Conservation (phyloP, 1,284 basidiomycete genomes). For the Puccinia hordei region DNA sequence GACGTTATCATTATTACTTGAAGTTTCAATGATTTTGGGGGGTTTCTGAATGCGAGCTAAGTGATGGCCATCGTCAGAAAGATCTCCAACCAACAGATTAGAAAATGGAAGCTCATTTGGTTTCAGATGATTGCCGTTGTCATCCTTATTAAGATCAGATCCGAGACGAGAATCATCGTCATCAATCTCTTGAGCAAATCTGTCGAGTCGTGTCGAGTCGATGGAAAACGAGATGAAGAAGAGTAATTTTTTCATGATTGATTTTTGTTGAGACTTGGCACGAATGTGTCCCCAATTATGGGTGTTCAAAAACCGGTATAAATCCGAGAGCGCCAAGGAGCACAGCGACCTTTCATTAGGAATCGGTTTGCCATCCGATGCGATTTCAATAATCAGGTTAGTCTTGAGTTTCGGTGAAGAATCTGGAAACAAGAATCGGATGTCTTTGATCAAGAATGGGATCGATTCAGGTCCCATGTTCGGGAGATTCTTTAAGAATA, state of each 20-base stretch:
- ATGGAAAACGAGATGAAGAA: neutral
- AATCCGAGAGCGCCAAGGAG: neutral
- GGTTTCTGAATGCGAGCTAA: neutral
- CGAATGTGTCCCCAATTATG: neutral
- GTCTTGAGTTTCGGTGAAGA: neutral
- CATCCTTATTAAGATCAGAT: neutral
- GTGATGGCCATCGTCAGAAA: neutral
- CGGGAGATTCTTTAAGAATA: neutral
- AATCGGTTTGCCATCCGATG: neutral
- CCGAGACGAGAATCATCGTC: neutral
- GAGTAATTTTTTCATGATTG: neutral
- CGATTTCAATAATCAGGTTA: neutral
- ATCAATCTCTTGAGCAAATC: neutral
- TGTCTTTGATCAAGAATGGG: conserved; percentile 1
- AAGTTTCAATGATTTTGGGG: neutral
- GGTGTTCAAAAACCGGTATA: neutral
- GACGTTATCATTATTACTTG: neutral
- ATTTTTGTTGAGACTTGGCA: neutral
- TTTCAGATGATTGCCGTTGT: neutral
- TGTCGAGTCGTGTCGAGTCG: neutral
- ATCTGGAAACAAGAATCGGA: neutral
- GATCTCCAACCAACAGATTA: neutral
- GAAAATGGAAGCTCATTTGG: neutral
- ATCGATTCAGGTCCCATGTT: conserved; percentile 1
- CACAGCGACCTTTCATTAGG: neutral